A percentile compares a stretch with the other conserved stretches of the same genome.
These are phyloP conservation scores for Populus simonii DNA, from an alignment of 345 rosid genomes.

Conservation along the genomic window DNA sequence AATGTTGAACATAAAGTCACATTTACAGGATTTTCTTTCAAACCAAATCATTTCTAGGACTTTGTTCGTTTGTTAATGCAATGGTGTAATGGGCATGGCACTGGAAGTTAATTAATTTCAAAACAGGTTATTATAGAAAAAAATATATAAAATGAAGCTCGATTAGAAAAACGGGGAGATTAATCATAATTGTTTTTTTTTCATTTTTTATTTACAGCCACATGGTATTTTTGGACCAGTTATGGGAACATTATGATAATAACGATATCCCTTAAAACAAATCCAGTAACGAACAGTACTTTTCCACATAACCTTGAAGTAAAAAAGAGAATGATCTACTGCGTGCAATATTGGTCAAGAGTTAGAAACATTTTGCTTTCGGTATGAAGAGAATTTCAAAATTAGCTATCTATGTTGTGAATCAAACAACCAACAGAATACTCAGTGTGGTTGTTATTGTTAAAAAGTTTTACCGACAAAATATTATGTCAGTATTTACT, in stretches of 20 bases:
- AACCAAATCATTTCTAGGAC: too few relatives aligned
- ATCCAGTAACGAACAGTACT: background rate
- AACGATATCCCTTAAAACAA: background rate
- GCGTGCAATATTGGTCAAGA: background rate
- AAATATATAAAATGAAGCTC: background rate
- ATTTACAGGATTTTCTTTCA: too few relatives aligned
- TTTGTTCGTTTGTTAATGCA: background rate
- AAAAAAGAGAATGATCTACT: background rate
- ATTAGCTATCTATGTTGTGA: background rate
- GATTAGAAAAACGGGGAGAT: background rate
- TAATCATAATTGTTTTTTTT: background rate
- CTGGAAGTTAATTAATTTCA: background rate
- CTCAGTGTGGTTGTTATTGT: too few relatives aligned
- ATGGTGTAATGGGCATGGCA: background rate
- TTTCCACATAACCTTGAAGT: background rate
- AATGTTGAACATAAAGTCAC: too few relatives aligned
- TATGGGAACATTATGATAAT: background rate
- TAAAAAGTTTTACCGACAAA: too few relatives aligned
- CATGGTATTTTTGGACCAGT: background rate
- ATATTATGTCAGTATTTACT: too few relatives aligned
- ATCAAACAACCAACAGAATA: background rate
- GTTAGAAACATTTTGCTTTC: background rate
- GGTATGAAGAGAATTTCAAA: background rate
- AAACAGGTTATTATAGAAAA: background rate
- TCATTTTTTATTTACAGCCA: background rate